Evolutionary conservation across 2,329 filamentous ascomycete genomes (phyloP), one percentile per base, ranked within the genome.

Genomic region (Epichloe coenophiala): DNA sequence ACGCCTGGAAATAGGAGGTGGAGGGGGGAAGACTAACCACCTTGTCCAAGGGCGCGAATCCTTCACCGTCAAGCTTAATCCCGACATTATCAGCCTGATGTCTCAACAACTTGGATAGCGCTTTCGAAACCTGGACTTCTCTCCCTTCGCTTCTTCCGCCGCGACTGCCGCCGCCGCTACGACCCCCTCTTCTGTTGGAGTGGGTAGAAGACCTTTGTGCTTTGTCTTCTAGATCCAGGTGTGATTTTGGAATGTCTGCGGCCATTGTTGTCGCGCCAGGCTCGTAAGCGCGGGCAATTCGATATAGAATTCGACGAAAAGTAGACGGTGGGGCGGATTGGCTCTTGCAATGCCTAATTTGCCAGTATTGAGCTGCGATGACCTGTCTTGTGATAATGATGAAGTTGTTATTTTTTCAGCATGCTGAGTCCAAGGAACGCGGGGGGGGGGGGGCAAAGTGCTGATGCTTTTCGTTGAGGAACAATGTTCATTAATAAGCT

Each of bases 1-100:
- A 31, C 8, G 27, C 8, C 8, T 31, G 27, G 33, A 35, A 35
- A 55, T 42, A 49, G 21, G 36, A 38, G 51, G 15, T 31, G 40
- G 41, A 21, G 40, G 40, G 23, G 47, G 44, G 52, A 2, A 17
- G 38, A 37, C 41, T 9, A 38, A 48, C 78, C 62, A 83, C 80
- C 51, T 68, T 65, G 56, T 80, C 74, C 51, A 83, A 62, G 43
- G 71, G 67, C 41, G 78, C 80, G 61, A 70, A 84, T 0, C 81
- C 81, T 59, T 80, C 78, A 1, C 58, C 65, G 59, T 84, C 79
- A 7, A 83, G 71, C 58, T 63, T 58, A 45, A 84, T 70, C 4
- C 79, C 78, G 19, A 75, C 79, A 39, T 72, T 74, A 47, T 66
- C 65, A 8, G 77, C 78, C 65, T 79, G 76, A 55, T 81, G 78